These are phyloP conservation scores for Neofusicoccum parvum DNA, from an alignment of 2,329 filamentous ascomycete species.

Conservation along the genomic window DNA sequence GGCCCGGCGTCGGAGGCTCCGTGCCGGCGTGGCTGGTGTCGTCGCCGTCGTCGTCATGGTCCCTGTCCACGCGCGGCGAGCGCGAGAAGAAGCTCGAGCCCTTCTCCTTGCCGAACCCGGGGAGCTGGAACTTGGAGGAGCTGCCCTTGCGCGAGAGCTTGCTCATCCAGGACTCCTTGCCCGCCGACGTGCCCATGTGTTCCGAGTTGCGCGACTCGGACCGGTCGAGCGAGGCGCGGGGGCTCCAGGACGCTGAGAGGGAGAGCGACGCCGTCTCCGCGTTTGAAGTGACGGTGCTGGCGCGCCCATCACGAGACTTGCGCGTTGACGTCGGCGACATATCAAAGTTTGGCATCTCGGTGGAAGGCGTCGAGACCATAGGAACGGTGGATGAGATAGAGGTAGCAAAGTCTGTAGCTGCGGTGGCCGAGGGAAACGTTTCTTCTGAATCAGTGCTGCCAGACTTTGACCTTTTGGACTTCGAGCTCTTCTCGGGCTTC, in stretches of 20 bases:
- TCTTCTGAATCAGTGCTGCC: neutral
- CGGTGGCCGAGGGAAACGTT: constrained; percentile 22
- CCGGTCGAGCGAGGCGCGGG: constrained; percentile 45
- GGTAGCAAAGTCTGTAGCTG: constrained; percentile 36
- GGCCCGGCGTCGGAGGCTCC: constrained; percentile 30
- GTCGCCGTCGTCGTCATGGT: constrained; percentile 39
- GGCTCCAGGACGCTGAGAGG: constrained; percentile 30
- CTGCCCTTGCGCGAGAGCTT: constrained; percentile 52
- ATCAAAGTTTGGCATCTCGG: neutral
- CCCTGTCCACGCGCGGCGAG: constrained; percentile 39
- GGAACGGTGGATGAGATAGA: constrained; percentile 15
- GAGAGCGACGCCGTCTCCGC: constrained; percentile 10
- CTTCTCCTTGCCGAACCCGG: constrained; percentile 28
- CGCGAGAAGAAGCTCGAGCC: constrained; percentile 34
- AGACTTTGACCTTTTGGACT: neutral
- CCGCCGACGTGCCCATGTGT: constrained; percentile 28
- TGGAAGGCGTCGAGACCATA: neutral
- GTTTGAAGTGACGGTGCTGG: constrained; percentile 19
- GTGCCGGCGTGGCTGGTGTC: constrained; percentile 24
- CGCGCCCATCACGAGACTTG: constrained; percentile 18
- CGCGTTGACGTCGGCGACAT: constrained; percentile 25
- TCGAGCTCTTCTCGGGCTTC: constrained; percentile 1
- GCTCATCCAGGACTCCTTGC: constrained; percentile 53
- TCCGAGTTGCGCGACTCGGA: constrained; percentile 42
- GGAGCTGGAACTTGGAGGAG: constrained; percentile 47